Conservation (phyloP, 192 early-diverging fungal genomes). For the Entomortierella beljakovae region DNA sequence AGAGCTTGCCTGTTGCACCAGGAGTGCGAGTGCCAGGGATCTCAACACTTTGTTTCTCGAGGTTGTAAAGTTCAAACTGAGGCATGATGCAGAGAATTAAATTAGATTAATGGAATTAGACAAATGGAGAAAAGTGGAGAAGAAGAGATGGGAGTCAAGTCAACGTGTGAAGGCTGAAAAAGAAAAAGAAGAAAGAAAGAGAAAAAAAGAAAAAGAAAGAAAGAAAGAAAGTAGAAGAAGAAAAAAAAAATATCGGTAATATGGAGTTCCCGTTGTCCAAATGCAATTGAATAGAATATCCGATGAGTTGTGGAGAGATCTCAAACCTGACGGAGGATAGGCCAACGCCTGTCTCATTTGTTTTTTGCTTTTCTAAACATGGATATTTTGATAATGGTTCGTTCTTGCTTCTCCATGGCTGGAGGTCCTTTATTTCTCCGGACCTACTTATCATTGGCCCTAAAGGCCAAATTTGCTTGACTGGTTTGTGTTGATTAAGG, state of each 20-base stretch:
- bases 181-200: conserved; percentile 1
- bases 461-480: no score
- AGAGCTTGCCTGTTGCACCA: conserved; percentile 62
- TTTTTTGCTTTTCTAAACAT: no score
- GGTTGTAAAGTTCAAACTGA: conserved; percentile 46
- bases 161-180: background rate
- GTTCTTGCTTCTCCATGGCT: no score
- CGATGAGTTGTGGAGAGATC: no score
- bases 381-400: no score
- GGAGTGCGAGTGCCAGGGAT: conserved; percentile 59
- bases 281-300: no score
- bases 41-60: conserved; percentile 64
- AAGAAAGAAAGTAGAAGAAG: background rate
- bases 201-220: conserved; percentile 1
- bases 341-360: no score
- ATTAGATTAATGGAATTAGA: background rate
- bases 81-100: conserved; percentile 12
- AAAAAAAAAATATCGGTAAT: background rate
- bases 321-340: no score
- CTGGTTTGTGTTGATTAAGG: no score
- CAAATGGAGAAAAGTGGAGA: background rate
- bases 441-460: no score
- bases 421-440: no score
- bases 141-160: background rate
- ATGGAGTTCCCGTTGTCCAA: no score